These are phyloP conservation scores for Trypanosomatidae sp. DNA, from an alignment of 208 protist genomes.

Conservation along the genomic window DNA sequence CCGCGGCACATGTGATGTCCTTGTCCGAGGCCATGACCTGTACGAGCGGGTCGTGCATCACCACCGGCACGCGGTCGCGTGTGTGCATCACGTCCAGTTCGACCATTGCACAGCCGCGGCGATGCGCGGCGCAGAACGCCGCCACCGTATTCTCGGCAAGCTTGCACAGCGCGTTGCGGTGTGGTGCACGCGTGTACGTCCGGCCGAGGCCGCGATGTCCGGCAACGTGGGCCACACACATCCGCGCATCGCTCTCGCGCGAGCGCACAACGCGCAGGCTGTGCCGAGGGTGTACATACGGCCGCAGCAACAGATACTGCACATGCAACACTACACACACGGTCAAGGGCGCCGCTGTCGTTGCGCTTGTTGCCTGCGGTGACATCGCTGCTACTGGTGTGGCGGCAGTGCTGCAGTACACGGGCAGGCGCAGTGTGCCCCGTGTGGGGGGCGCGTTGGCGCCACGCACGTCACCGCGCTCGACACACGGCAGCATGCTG, in stretches of 20 bases:
- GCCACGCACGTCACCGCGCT: too few relatives aligned
- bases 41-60: slow-evolving; percentile 71
- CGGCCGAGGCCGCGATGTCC: slow-evolving; percentile 71
- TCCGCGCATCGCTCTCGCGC: slow-evolving; percentile 17
- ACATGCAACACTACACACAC: slow-evolving; percentile 41
- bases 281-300: slow-evolving; percentile 13
- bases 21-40: slow-evolving; percentile 42
- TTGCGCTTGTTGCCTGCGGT: too few relatives aligned
- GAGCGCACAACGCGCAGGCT: slow-evolving; percentile 56
- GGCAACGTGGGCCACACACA: slow-evolving; percentile 46
- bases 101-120: slow-evolving; percentile 54
- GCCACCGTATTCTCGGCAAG: slow-evolving; percentile 69
- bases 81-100: slow-evolving; percentile 84
- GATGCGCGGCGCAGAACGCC: slow-evolving; percentile 55
- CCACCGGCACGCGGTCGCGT: slow-evolving; percentile 45
- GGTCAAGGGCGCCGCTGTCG: too few relatives aligned
- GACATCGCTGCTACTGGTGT: too few relatives aligned
- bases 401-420: too few relatives aligned
- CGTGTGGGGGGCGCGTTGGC: too few relatives aligned
- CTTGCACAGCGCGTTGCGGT: slow-evolving; percentile 12
- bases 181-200: slow-evolving; percentile 41
- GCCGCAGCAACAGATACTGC: slow-evolving; percentile 51
- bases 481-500: too few relatives aligned
- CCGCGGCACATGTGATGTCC: too few relatives aligned
- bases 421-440: too few relatives aligned